phyloP scores from a whole-genome alignment of 2,329 filamentous ascomycete species.

The Verticillium alfalfae region DNA sequence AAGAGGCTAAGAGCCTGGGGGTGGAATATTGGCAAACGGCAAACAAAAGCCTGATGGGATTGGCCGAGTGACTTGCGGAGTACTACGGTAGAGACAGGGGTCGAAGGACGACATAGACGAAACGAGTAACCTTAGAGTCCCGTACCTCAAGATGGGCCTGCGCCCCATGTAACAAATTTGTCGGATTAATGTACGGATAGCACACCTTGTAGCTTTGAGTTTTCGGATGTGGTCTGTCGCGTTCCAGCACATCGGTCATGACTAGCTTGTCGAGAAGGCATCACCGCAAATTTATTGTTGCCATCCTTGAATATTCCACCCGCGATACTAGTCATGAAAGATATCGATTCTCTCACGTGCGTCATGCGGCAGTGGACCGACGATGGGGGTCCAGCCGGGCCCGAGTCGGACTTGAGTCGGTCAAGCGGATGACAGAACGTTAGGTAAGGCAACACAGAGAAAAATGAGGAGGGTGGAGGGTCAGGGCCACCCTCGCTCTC shows the following conservation, averaged over 20 bases:
- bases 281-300: not conserved
- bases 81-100: not conserved
- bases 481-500: not conserved
- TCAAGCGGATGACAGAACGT: not conserved
- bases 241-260: not conserved
- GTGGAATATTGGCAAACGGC: slow-evolving; percentile 80
- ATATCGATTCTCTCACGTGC: not conserved
- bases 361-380: not conserved
- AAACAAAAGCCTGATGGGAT: not conserved
- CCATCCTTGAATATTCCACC: not conserved
- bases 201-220: not conserved
- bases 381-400: not conserved
- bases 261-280: not conserved
- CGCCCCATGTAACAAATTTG: not conserved
- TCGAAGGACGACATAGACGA: not conserved
- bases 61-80: not conserved
- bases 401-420: not conserved
- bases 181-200: not conserved
- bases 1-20: slow-evolving; percentile 83
- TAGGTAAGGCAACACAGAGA: not conserved
- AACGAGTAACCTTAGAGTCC: not conserved
- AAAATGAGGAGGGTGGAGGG: not conserved
- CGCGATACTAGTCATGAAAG: not conserved
- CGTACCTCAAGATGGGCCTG: not conserved
- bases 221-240: not conserved